Evolutionary conservation across 2,329 filamentous ascomycete species (phyloP).

Genomic region (Pleomassaria siparia): DNA sequence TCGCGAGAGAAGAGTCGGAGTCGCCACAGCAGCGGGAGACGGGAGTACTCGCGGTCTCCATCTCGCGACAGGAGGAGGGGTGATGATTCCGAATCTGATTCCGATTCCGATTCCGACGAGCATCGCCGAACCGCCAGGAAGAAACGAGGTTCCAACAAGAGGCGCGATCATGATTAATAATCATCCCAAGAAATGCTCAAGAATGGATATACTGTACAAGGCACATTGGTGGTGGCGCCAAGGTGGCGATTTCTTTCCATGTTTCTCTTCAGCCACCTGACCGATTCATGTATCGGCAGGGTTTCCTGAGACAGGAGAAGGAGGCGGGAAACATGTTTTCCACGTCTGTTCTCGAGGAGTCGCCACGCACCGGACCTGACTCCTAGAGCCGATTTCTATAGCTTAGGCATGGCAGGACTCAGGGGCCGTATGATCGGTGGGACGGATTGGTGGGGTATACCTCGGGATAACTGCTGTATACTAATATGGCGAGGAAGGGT

Average conservation of each 20-base stretch:
- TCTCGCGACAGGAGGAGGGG: conserved; percentile 15
- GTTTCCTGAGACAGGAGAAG: neutral
- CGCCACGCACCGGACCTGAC: neutral
- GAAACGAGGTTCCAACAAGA: conserved; percentile 9
- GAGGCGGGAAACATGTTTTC: neutral
- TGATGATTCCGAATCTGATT: conserved; percentile 13
- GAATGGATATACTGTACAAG: too few relatives aligned
- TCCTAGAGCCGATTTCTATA: neutral
- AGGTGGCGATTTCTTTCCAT: neutral
- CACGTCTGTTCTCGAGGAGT: neutral
- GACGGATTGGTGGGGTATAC: neutral
- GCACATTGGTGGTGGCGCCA: conserved; percentile 1
- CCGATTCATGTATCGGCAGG: neutral
- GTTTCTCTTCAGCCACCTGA: neutral
- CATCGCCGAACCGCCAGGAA: conserved; percentile 11
- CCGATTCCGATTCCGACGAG: conserved; percentile 18
- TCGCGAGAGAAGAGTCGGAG: conserved; percentile 11
- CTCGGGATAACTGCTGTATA: neutral
- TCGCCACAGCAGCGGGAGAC: conserved; percentile 10
- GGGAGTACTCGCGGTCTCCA: conserved; percentile 15
- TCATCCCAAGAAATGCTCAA: too few relatives aligned
- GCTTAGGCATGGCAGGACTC: neutral
- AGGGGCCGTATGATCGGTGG: neutral
- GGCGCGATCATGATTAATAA: conserved; percentile 10
- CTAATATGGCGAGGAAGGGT: neutral